These are phyloP conservation scores for Ophiostoma ulmi DNA, from an alignment of 2,329 filamentous ascomycete species.

Conservation along the genomic window DNA sequence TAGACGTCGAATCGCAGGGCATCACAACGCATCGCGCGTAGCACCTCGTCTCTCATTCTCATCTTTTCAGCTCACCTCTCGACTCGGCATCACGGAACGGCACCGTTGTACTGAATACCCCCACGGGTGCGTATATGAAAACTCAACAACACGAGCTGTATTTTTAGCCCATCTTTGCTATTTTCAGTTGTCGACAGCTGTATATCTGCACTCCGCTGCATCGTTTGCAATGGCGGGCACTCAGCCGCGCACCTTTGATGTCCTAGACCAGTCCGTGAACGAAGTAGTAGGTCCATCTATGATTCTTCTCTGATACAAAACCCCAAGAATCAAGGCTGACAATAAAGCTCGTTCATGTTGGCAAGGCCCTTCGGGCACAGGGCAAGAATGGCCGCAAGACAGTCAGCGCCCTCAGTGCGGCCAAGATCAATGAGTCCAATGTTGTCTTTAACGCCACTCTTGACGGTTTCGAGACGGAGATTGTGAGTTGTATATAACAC, in stretches of 20 bases:
- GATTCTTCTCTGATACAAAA: too few species aligned
- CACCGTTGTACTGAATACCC: neutral
- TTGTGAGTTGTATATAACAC: slow-evolving; percentile 40
- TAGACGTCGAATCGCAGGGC: neutral
- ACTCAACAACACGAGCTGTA: neutral
- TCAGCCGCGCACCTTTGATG: slow-evolving; percentile 36
- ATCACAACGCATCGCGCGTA: slow-evolving; percentile 1
- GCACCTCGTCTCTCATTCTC: neutral
- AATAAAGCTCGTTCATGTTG: slow-evolving; percentile 53
- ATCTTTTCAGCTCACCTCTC: neutral
- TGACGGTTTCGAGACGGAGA: slow-evolving; percentile 53
- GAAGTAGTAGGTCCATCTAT: slow-evolving; percentile 44
- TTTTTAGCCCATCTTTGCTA: neutral
- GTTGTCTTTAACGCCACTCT: slow-evolving; percentile 48
- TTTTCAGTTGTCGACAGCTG: too few species aligned
- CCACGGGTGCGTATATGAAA: neutral
- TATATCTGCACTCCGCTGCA: neutral
- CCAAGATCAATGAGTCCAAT: slow-evolving; percentile 45
- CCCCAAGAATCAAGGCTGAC: slow-evolving; percentile 10
- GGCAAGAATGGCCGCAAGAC: slow-evolving; percentile 43
- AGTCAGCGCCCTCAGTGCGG: slow-evolving; percentile 34
- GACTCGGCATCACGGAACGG: neutral
- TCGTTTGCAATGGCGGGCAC: slow-evolving; percentile 19
- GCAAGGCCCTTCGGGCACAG: slow-evolving; percentile 50
- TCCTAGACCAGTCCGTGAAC: slow-evolving; percentile 51